A percentile compares a stretch with the other conserved stretches of the same genome.
phyloP scores from a whole-genome alignment of 148 eudicot species.

The Salicornia ramosissima region DNA sequence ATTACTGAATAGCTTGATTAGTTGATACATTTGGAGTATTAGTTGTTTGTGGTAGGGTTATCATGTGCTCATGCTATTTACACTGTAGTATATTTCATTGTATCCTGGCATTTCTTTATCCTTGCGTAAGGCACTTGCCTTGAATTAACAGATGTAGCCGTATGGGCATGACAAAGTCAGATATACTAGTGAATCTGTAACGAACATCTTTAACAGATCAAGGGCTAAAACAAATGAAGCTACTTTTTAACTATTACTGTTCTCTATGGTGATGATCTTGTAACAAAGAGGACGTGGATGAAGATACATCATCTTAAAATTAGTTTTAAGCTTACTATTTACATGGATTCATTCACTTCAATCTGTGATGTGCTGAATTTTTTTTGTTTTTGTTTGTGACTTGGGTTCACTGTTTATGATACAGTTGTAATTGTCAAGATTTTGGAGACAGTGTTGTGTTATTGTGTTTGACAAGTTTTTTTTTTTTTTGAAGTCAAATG shows the following conservation, averaged over 20 bases:
- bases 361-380: not conserved
- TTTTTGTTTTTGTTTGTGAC: not conserved
- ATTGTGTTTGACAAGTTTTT: not conserved
- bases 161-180: too few species aligned
- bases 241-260: not conserved
- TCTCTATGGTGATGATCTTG: not conserved
- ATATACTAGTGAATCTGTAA: too few species aligned
- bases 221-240: too few species aligned
- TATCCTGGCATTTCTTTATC: too few species aligned
- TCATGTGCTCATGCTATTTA: not conserved
- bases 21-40: not conserved
- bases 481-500: not conserved
- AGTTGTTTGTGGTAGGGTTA: not conserved
- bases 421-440: not conserved
- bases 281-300: not conserved
- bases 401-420: not conserved
- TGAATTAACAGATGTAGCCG: too few species aligned
- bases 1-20: too few species aligned
- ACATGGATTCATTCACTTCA: not conserved
- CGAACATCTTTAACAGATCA: too few species aligned
- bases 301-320: not conserved
- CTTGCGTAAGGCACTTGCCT: too few species aligned
- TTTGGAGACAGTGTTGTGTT: not conserved
- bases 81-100: not conserved
- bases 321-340: not conserved